Conservation (phyloP, 2,329 filamentous ascomycete species). For the Aspergillus sp. region DNA sequence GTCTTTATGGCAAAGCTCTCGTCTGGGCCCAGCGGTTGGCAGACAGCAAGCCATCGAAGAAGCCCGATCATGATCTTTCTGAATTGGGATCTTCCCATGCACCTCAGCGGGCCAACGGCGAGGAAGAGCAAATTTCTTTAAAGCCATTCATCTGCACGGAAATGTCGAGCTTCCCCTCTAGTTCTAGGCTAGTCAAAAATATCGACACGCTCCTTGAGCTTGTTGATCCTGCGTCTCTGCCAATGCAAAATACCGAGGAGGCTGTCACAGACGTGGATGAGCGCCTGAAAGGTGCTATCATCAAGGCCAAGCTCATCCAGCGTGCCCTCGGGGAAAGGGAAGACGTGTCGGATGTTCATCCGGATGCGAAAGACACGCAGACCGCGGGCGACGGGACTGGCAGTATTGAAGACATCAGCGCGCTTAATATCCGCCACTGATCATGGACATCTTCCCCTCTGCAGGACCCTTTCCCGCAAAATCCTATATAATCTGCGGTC, state of each 20-base stretch:
- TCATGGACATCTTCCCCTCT: neutral
- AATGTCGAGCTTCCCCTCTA: constrained; percentile 53
- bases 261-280: constrained; percentile 91
- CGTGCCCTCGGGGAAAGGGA: constrained; percentile 59
- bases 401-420: constrained; percentile 50
- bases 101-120: constrained; percentile 2
- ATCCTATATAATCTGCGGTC: neutral
- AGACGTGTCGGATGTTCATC: constrained; percentile 26
- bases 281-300: constrained; percentile 75
- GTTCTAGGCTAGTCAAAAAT: constrained; percentile 72
- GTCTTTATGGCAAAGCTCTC: constrained; percentile 72
- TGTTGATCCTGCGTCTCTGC: constrained; percentile 74
- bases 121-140: constrained; percentile 20
- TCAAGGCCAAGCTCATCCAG: constrained; percentile 83
- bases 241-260: constrained; percentile 81
- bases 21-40: constrained; percentile 79
- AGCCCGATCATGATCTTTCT: constrained; percentile 4
- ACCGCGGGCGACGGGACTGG: constrained; percentile 37
- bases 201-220: constrained; percentile 72
- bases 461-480: neutral
- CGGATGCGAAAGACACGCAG: constrained; percentile 29
- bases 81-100: neutral
- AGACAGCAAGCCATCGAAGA: constrained; percentile 20
- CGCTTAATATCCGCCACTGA: constrained; percentile 42
- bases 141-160: constrained; percentile 29